Evolutionary conservation across 169 alveolate genomes (phyloP).

Genomic region (Plasmodium vinckei): DNA sequence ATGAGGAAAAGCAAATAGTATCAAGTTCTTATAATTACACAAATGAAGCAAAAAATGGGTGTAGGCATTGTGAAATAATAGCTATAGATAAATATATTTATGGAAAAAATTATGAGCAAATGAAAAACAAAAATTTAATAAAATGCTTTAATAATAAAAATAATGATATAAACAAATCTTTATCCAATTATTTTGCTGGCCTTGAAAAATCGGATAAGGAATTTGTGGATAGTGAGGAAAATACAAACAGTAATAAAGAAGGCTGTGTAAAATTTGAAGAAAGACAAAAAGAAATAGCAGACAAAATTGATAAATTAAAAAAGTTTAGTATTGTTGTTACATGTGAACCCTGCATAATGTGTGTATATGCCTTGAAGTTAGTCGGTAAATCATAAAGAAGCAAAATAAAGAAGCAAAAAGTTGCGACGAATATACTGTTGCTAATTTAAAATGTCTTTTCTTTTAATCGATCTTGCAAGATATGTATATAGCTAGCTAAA

Average conservation of each 20-base stretch:
- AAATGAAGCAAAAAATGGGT: constrained; percentile 63
- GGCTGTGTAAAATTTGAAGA: constrained; percentile 3
- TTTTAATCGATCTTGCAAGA: no score
- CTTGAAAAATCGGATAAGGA: neutral
- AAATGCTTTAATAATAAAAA: constrained; percentile 58
- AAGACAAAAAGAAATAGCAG: constrained; percentile 11
- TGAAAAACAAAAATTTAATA: constrained; percentile 53
- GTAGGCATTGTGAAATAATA: constrained; percentile 70
- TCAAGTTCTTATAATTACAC: constrained; percentile 62
- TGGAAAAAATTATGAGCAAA: constrained; percentile 49
- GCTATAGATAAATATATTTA: constrained; percentile 64
- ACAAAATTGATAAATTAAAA: constrained; percentile 24
- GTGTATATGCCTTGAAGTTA: constrained; percentile 87
- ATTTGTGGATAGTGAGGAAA: neutral
- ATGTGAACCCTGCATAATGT: constrained; percentile 91
- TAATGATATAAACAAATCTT: constrained; percentile 31
- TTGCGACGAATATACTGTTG: neutral
- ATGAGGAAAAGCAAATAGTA: constrained; percentile 43
- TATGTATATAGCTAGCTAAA: no score
- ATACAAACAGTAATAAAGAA: neutral
- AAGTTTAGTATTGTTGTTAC: constrained; percentile 77
- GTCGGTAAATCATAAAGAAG: constrained; percentile 55
- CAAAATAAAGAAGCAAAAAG: no score
- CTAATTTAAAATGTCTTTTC: no score
- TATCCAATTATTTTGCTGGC: constrained; percentile 11